Percentiles rank a stretch among this genome's conserved stretches.
phyloP scores from a whole-genome alignment of 192 early-diverging fungal genomes.

The Umbelopsis isabellina region DNA sequence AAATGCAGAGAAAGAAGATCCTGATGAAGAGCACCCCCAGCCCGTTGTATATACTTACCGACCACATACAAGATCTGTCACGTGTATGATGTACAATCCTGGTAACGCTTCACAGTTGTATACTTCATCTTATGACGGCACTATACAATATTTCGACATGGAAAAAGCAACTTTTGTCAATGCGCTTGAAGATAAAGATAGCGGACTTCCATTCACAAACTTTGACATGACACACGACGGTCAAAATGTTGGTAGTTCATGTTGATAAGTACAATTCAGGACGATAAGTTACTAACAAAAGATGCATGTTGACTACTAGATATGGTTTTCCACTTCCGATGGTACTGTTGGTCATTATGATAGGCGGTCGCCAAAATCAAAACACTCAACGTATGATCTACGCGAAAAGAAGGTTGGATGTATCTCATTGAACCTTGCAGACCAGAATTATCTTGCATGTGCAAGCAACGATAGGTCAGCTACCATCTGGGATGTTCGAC shows the following conservation, averaged over 20 bases:
- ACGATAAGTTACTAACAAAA: neutral
- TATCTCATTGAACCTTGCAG: slow-evolving; percentile 60
- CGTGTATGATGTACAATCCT: slow-evolving; percentile 51
- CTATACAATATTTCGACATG: slow-evolving; percentile 63
- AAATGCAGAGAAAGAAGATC: slow-evolving; percentile 42
- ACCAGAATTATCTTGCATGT: slow-evolving; percentile 49
- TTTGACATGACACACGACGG: slow-evolving; percentile 47
- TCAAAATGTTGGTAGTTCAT: neutral
- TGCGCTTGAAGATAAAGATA: slow-evolving; percentile 49
- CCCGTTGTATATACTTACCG: slow-evolving; percentile 56
- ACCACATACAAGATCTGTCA: slow-evolving; percentile 54
- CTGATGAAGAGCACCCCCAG: slow-evolving; percentile 41
- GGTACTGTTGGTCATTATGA: slow-evolving; percentile 58
- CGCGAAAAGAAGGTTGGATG: slow-evolving; percentile 63
- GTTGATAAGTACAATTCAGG: neutral
- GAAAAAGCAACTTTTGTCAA: slow-evolving; percentile 53
- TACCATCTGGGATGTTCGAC: slow-evolving; percentile 64
- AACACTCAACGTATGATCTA: slow-evolving; percentile 31
- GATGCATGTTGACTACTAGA: neutral
- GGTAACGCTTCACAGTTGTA: slow-evolving; percentile 51
- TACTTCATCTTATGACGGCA: slow-evolving; percentile 63
- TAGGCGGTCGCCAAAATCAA: slow-evolving; percentile 39
- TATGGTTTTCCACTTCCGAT: slow-evolving; percentile 60
- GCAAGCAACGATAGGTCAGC: slow-evolving; percentile 61
- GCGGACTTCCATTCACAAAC: slow-evolving; percentile 44